Evolutionary conservation across 129 eudicot genomes (phyloP).

Genomic region (Cynara cardunculus): DNA sequence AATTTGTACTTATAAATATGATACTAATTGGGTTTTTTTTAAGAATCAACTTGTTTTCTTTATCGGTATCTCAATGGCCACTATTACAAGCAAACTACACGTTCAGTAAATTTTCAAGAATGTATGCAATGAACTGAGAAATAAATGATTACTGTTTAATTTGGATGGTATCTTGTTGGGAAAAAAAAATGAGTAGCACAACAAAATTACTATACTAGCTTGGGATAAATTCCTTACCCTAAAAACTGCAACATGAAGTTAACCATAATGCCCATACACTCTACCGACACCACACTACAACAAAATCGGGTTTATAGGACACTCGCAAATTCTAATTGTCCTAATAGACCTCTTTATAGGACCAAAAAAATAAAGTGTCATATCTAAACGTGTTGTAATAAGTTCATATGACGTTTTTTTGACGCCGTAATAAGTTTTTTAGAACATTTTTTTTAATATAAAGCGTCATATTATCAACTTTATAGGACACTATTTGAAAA

Average conservation of each 20-base stretch:
- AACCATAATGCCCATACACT: neutral
- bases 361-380: too few relatives aligned
- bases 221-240: neutral
- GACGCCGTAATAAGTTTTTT: too few relatives aligned
- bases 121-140: neutral
- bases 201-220: neutral
- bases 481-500: too few relatives aligned
- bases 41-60: neutral
- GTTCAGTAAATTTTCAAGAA: neutral
- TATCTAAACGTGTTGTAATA: too few relatives aligned
- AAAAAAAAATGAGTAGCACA: neutral
- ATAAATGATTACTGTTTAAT: neutral
- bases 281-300: slow-evolving; percentile 4
- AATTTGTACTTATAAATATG: neutral
- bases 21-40: neutral
- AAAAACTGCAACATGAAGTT: neutral
- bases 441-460: too few relatives aligned
- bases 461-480: too few relatives aligned
- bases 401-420: too few relatives aligned
- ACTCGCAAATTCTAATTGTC: too few relatives aligned
- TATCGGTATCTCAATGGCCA: neutral
- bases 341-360: too few relatives aligned
- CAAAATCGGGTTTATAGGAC: too few relatives aligned
- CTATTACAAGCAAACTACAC: neutral
- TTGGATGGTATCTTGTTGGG: neutral